These are phyloP conservation scores for Theileria orientalis DNA, from an alignment of 169 alveolate genomes.

Conservation along the genomic window DNA sequence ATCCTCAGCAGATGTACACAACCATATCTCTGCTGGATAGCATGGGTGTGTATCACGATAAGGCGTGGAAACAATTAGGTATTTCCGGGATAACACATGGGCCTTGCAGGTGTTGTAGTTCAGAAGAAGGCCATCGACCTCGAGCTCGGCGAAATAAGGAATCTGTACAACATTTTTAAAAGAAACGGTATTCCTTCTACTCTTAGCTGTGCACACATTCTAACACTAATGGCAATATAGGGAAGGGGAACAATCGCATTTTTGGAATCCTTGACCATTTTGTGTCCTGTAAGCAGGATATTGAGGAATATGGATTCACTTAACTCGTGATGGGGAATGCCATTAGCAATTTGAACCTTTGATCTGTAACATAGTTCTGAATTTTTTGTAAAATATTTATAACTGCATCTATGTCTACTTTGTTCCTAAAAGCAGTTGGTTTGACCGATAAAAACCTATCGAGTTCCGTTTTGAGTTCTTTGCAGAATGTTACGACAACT, in stretches of 20 bases:
- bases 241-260: conserved; percentile 77
- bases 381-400: conserved; percentile 5
- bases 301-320: conserved; percentile 70
- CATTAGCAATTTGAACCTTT: not conserved
- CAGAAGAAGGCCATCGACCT: conserved; percentile 78
- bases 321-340: conserved; percentile 13
- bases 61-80: conserved; percentile 78
- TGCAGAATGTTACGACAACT: conserved; percentile 34
- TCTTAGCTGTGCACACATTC: not conserved
- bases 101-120: conserved; percentile 65
- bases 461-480: conserved; percentile 38
- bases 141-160: conserved; percentile 47
- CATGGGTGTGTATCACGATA: conserved; percentile 75
- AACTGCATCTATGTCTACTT: conserved; percentile 6
- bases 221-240: conserved; percentile 21
- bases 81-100: not conserved
- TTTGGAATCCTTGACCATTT: conserved; percentile 75
- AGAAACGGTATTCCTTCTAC: conserved; percentile 44
- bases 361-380: not conserved
- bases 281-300: conserved; percentile 72
- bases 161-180: conserved; percentile 62
- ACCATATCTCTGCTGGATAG: conserved; percentile 62
- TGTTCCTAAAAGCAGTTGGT: conserved; percentile 42
- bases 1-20: conserved; percentile 71
- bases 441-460: conserved; percentile 43